Evolutionary conservation across 2,329 filamentous ascomycete species (phyloP), one percentile per base, ranked within the genome.

Genomic region (Celoporthe dispersa): DNA sequence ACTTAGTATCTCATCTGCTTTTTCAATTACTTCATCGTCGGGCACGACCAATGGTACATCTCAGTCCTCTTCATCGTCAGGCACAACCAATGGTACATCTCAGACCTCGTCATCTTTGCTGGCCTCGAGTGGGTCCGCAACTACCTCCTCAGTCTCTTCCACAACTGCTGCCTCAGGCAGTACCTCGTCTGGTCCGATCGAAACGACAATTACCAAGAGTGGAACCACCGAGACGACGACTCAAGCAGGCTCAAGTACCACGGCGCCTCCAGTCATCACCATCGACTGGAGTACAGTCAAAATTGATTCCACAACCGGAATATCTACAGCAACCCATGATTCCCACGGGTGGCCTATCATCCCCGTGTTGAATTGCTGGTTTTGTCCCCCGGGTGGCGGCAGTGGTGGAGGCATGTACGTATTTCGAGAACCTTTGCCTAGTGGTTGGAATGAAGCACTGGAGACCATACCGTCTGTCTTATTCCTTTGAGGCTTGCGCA

Each of bases 331-430:
- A 63, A 63, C 60, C 14, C 60, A 63, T 41, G 60, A 63, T 28
- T 63, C 60, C 25, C 16, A 63, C 37, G 60, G 60, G 28, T 63
- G 60, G 60, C 60, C 60, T 25, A 63, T 63, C 37, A 63, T 63
- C 16, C 60, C 60, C n/a, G 60, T 63, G 35, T 41, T 63, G n/a
- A 37, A 63, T 63, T 63, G 60, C 60, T 63, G 60, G 60, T 63
- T 63, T 28, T 63, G 60, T 63, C 60, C 60, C 16, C 37, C 60
- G 33, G 7, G 8, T 63, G 37, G 39, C 33, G 35, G 35, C 37
- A 63, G 33, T 41, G n/a, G 31, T 41, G 60, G 60, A 39, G 60
- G 60, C 60, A 63, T 63, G 60, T 63, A 63, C 60, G 60, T 63
- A 63, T 63, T 25, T n/a, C 6, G 22, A 14, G 37, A 39, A 7